A percentile compares a stretch with the other conserved stretches of the same genome.
Conservation (phyloP, 1,284 basidiomycete genomes). For the Trichosporon faecale region DNA sequence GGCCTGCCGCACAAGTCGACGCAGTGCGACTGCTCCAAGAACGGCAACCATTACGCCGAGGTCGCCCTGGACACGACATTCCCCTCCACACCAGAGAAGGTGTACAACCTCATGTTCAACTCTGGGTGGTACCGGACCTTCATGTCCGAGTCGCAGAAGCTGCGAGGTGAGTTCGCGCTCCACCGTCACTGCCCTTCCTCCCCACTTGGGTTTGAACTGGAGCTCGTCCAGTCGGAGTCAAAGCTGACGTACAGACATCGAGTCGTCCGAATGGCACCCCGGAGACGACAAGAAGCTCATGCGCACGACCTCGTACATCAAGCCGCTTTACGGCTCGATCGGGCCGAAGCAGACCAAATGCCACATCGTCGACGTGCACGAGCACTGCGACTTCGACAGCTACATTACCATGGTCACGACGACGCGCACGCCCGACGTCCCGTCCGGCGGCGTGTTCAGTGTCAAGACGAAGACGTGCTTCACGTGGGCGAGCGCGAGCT, state of each 20-base stretch:
- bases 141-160: conserved; percentile 79
- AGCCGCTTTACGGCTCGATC: conserved; percentile 80
- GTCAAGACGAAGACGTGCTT: conserved; percentile 94
- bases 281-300: conserved; percentile 66
- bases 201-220: no score
- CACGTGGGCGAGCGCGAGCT: conserved; percentile 81
- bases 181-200: no score
- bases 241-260: conserved; percentile 62
- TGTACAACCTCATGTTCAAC: conserved; percentile 93
- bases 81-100: conserved; percentile 87
- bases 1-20: conserved; percentile 54
- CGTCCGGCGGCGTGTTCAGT: conserved; percentile 82
- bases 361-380: conserved; percentile 79
- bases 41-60: conserved; percentile 70
- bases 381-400: conserved; percentile 78
- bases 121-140: conserved; percentile 96
- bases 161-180: conserved; percentile 74
- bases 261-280: conserved; percentile 87
- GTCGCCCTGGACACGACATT: conserved; percentile 72
- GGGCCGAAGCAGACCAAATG: conserved; percentile 96
- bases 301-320: conserved; percentile 92
- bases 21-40: conserved; percentile 69
- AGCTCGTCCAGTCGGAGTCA: no score
- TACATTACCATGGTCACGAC: conserved; percentile 81
- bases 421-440: conserved; percentile 90